Base-by-base conservation (phyloP, 163 green algal genomes). In the Scenedesmus sp. region DNA sequence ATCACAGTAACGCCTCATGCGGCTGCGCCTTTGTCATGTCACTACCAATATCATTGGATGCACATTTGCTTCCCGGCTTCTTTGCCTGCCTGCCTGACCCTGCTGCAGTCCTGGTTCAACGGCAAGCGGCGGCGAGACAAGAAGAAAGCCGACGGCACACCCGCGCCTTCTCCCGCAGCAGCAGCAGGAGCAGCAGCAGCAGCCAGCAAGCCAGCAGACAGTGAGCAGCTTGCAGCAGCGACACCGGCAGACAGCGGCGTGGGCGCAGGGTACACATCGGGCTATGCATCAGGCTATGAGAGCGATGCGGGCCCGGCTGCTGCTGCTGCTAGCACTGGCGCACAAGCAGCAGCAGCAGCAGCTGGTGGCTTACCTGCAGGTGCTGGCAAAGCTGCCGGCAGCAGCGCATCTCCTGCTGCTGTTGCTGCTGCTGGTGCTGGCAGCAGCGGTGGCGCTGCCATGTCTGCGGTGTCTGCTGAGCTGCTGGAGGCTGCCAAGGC, bases 401-500 rank as follows among this genome's bases (percentile, higher is more conserved):
- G n/a, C 77, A 4, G 60, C 84, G 83, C 62, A 90, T 13, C 76
- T 86, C 52, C 23, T 70, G 5, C 8, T 79, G 66, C 88, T 70
- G 60, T 67, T 6, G 56, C 84, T 54, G 60, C 90, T 73, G 82
- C 84, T 64, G 84, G 60, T 74, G 88, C 3, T 54, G 54, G 73
- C 55, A n/a, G 62, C 74, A 57, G 70, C 88, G 84, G 66, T n/a
- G 52, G 46, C 13, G 34, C 84, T 83, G 87, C 26, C 20, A 66
- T 52, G 12, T 55, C 60, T 52, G n/a, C 77, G 77, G 55, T 86
- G 52, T 84, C 52, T 4, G 81, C 79, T 15, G 82, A 92, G 88
- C 81, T 92, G 62, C 59, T 97, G 15, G 92, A 95, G 46, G 92
- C 91, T 34, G 96, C 96, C n/a, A 96, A 95, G 82, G 82, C 81